Base-by-base conservation (phyloP, 176 grass and related monocot genomes). In the Aegilops speltoides region DNA sequence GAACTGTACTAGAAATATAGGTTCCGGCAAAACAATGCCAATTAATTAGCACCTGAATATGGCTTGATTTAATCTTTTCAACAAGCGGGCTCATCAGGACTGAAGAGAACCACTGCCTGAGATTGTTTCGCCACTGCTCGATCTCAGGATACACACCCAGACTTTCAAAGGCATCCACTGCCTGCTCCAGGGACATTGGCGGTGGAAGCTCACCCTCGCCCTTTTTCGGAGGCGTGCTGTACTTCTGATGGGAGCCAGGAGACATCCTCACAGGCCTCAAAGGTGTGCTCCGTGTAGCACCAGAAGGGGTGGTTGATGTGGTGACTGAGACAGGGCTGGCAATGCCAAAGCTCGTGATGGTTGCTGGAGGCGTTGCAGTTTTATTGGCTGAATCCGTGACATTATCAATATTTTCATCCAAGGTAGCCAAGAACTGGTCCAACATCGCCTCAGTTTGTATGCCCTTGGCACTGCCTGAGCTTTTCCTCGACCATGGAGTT, bases 51-150 rank as follows among this genome's bases (percentile, higher is more conserved):
- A 98, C 96, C 96, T 96, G 90, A 89, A 86, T 85, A 86, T 96
- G 88, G 75, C 92, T 98, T 72, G 90, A 91, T 84, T 91, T 90
- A 32, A 96, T 98, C 74, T 98, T 98, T 20, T 87, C 82, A 69
- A 88, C 69, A 81, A 98, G 88, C 63, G 94, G 97, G 61, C 88
- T 93, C 64, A 98, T 87, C 79, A 98, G 73, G 84, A 94, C 85
- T 13, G 94, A 94, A 89, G 94, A 98, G 68, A 98, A 94, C 97
- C 94, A 98, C 60, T 98, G 97, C 67, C 94, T 96, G 56, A 98
- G 90, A 79, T 87, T 85, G 46, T 98, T 89, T 73, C 96, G 81
- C 94, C 97, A 98, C 52, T 84, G 86, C 79, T 98, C 97, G 10
- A 98, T 98, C 66, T 96, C 88, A 57, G 93, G 93, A 87, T 96